Evolutionary conservation across 352 stramenopile genomes (phyloP), one percentile per base, ranked within the genome.

Genomic region (Globisporangium alternatum): DNA sequence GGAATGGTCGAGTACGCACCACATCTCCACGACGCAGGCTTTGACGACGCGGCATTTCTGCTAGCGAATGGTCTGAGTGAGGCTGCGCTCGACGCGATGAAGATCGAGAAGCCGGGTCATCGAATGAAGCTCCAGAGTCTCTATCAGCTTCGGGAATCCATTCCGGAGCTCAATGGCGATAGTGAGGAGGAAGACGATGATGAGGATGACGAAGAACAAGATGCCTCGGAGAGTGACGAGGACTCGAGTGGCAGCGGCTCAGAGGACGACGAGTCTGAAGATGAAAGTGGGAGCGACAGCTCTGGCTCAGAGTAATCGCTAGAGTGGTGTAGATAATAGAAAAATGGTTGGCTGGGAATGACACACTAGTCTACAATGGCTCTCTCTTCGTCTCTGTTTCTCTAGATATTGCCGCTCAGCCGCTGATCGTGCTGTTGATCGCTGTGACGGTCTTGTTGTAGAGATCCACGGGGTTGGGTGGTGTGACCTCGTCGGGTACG

Each of bases 401-500:
- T 56, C 43, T 53, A 33, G 25, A 7, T 41, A 7, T 19, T 41
- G 17, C 33, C 25, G 21, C 28, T 31, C 60, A 45, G 70, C 5
- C 82, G 65, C 67, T 76, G 15, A 83, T 47, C 44, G 79, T 86
- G 33, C 62, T 72, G 66, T 91, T 89, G 41, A 92, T 77, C 43
- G 79, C 80, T 45, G 72, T 55, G 49, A 90, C 75, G 2, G 83
- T 91, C 48, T 81, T 88, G 77, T 93, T 93, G 69, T 95, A 95
- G 19, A 91, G 65, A 35, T 52, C 68, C 19, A 79, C 81, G 28
- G 85, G 85, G 60, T 93, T 86, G 15, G 87, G 87, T 10, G 85
- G 85, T 59, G 84, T 91, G 65, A 94, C 81, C 74, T 93, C 85
- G 55, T 94, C 87, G 3, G 87, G 85, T 41, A 94, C 81, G 72